Base-by-base conservation (phyloP, 768 basidiomycete species). In the Mycena metata region DNA sequence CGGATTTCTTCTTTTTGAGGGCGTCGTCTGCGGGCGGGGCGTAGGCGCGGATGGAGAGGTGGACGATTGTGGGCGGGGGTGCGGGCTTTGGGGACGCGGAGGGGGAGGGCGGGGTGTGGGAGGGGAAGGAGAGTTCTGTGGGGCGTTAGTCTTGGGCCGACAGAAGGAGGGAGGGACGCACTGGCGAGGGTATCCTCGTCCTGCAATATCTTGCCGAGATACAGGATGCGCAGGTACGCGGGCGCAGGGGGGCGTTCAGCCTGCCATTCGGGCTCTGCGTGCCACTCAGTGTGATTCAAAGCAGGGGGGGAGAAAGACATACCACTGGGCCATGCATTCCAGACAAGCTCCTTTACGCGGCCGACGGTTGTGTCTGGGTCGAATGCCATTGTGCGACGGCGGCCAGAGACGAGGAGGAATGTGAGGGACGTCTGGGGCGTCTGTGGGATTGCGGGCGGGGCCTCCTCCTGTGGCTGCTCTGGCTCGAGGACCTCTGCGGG, bases 291-390 rank as follows among this genome's bases (percentile, higher is more conserved):
- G 30, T 13, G 39, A 42, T 24, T 47, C 52, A 26, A 41, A 41
- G 19, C 45, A 12, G 49, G 66, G 62, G 26, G 57, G 47, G 15
- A 43, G 24, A 52, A 36, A 42, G 35, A 80, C 86, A 74, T 69
- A 90, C 92, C 92, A 73, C 82, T 80, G 33, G 91, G 91, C 93
- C 93, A 95, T 39, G 88, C 86, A 79, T 90, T 92, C 93, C 93
- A 94, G 42, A 90, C 87, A 52, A 95, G 85, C 80, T 95, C 93
- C 79, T 94, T 94, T 33, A 93, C 90, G 72, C 93, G 83, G 19
- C 91, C 91, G 36, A 94, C 81, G 0, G 91, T 91, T 23, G 87
- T 91, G 71, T 88, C 88, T 15, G 92, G 91, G 33, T 92, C 91
- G 71, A 95, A 95, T 0, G 85, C 80, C 87, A 94, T 92, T 0